These are phyloP conservation scores for Diphasiastrum complanatum DNA, from an alignment of 83 land plant genomes.

Conservation along the genomic window DNA sequence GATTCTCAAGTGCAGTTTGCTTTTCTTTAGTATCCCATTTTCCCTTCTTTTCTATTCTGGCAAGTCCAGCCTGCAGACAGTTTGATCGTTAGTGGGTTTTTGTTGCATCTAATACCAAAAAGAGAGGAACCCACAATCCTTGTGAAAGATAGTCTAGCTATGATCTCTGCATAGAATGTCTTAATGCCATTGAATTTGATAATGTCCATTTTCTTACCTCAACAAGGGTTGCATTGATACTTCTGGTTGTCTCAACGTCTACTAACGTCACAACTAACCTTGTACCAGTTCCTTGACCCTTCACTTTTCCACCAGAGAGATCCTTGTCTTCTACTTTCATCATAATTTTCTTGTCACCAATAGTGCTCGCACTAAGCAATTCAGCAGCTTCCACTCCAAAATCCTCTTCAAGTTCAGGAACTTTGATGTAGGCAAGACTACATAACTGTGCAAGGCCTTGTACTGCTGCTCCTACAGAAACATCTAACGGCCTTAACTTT, in stretches of 20 bases:
- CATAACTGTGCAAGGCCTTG: constrained; percentile 85
- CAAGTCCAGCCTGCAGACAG: constrained; percentile 84
- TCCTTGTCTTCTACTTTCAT: constrained; percentile 69
- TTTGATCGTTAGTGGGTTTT: no score
- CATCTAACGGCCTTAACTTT: constrained; percentile 66
- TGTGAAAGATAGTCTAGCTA: neutral
- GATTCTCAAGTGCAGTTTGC: constrained; percentile 47
- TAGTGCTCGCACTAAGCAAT: constrained; percentile 43
- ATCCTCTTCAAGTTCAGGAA: constrained; percentile 78
- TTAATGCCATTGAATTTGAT: neutral
- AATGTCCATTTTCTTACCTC: constrained; percentile 30
- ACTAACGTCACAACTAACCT: constrained; percentile 57
- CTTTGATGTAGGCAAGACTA: constrained; percentile 73
- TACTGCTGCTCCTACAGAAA: constrained; percentile 49
- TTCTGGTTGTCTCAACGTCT: constrained; percentile 50
- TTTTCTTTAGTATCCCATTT: constrained; percentile 67
- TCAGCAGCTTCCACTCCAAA: constrained; percentile 82
- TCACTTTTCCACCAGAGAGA: constrained; percentile 78
- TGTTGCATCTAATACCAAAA: no score
- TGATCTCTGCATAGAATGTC: neutral
- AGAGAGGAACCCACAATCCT: neutral
- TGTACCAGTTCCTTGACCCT: constrained; percentile 91
- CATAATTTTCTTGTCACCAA: constrained; percentile 48
- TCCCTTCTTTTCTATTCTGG: constrained; percentile 59
- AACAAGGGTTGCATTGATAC: constrained; percentile 70